Evolutionary conservation across 2,329 filamentous ascomycete genomes (phyloP).

Genomic region (Aureobasidium namibiae): DNA sequence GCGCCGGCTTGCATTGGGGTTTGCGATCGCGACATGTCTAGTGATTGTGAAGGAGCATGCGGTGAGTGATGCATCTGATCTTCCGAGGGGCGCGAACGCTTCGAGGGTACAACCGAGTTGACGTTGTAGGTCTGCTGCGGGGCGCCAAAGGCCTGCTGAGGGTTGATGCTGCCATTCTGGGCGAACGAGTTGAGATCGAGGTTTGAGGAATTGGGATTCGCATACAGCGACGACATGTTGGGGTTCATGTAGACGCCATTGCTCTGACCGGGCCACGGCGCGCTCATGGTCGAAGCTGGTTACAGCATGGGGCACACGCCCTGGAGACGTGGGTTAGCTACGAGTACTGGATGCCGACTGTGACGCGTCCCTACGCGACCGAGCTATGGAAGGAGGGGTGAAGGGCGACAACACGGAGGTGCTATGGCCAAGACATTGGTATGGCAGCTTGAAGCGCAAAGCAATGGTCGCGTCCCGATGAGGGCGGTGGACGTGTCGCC

Average conservation of each 20-base stretch:
- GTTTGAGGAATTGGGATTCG: slow-evolving; percentile 17
- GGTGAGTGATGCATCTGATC: slow-evolving; percentile 55
- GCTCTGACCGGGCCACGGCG: slow-evolving; percentile 14
- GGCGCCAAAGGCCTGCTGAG: slow-evolving; percentile 63
- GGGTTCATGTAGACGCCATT: slow-evolving; percentile 19
- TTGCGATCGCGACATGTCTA: slow-evolving; percentile 65
- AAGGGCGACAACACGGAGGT: neutral
- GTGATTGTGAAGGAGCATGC: neutral
- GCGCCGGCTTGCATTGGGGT: slow-evolving; percentile 50
- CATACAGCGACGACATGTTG: slow-evolving; percentile 17
- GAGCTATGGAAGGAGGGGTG: neutral
- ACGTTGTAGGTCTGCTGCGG: slow-evolving; percentile 68
- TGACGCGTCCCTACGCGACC: slow-evolving; percentile 8
- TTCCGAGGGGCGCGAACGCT: slow-evolving; percentile 71
- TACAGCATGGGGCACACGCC: slow-evolving; percentile 13
- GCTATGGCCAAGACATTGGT: slow-evolving; percentile 3
- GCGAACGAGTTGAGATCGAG: slow-evolving; percentile 35
- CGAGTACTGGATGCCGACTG: neutral
- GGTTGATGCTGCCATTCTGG: slow-evolving; percentile 75
- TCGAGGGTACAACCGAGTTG: slow-evolving; percentile 80
- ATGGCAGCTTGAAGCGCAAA: neutral
- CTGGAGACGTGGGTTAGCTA: slow-evolving; percentile 1
- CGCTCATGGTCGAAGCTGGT: slow-evolving; percentile 16
- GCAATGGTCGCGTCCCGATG: neutral
- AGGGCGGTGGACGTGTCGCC: neutral